These are phyloP conservation scores for Stachybotrys elegans DNA, from an alignment of 2,329 filamentous ascomycete species.

Conservation along the genomic window DNA sequence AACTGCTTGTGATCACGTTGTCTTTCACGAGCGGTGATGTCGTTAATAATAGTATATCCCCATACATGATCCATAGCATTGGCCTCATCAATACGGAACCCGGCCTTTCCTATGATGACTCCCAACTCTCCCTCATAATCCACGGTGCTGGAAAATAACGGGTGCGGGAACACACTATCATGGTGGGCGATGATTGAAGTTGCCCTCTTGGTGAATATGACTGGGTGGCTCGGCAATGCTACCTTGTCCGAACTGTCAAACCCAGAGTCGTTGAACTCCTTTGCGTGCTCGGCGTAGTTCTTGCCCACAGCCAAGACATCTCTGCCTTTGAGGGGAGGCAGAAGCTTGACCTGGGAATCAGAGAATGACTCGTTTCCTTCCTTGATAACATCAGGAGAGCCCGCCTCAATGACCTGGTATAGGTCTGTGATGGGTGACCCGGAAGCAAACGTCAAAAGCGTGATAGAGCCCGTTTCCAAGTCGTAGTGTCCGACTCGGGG, in stretches of 20 bases:
- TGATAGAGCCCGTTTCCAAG: constrained; percentile 25
- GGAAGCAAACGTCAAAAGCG: constrained; percentile 38
- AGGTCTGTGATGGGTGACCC: constrained; percentile 40
- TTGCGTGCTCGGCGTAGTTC: constrained; percentile 53
- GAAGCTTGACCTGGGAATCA: constrained; percentile 31
- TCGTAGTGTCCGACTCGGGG: too few relatives aligned
- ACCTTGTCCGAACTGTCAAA: constrained; percentile 50
- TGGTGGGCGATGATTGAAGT: constrained; percentile 46
- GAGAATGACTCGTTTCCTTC: constrained; percentile 14
- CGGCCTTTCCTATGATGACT: constrained; percentile 48
- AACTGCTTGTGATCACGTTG: constrained; percentile 56
- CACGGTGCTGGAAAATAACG: constrained; percentile 40
- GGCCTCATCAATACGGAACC: constrained; percentile 34
- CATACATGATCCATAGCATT: constrained; percentile 47
- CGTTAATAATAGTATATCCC: constrained; percentile 53
- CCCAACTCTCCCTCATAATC: constrained; percentile 56
- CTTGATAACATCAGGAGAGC: constrained; percentile 30
- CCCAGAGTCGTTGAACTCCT: constrained; percentile 50
- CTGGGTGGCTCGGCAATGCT: constrained; percentile 46
- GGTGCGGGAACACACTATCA: constrained; percentile 40
- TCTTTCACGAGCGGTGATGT: constrained; percentile 44
- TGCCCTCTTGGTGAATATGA: constrained; percentile 51
- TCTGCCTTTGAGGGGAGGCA: constrained; percentile 40
- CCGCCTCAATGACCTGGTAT: constrained; percentile 47
- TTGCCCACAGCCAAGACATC: constrained; percentile 53